These are phyloP conservation scores for Centrapalus pauciflorus DNA, from an alignment of 129 eudicot species.

Conservation along the genomic window DNA sequence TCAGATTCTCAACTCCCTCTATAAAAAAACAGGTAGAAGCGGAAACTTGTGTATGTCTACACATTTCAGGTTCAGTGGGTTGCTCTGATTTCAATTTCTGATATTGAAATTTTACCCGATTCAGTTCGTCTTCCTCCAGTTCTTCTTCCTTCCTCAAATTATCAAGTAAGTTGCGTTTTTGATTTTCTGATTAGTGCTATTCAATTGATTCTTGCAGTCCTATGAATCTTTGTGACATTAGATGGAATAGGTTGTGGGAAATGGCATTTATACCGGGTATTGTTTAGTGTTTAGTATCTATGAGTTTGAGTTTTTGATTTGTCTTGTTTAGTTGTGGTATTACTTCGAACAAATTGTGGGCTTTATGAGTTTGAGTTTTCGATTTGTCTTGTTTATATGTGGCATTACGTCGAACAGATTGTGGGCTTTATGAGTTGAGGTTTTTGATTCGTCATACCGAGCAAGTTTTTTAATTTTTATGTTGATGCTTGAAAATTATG, in stretches of 20 bases:
- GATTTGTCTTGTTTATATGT: too few relatives aligned
- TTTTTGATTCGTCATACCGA: background rate
- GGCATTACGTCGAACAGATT: background rate
- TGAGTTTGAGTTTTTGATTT: too few relatives aligned
- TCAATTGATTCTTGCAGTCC: background rate
- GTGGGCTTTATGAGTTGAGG: background rate
- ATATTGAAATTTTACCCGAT: background rate
- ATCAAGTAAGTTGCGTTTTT: slow-evolving; percentile 13
- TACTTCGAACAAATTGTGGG: background rate
- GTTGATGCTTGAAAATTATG: background rate
- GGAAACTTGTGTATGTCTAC: slow-evolving; percentile 33
- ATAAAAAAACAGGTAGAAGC: slow-evolving; percentile 25
- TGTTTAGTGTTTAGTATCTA: too few relatives aligned
- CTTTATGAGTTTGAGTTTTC: too few relatives aligned
- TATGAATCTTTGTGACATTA: background rate
- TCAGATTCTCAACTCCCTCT: background rate
- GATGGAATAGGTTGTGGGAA: too few relatives aligned
- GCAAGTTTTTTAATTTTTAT: background rate
- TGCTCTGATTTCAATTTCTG: background rate
- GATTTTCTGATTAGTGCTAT: background rate
- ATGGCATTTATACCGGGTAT: too few relatives aligned
- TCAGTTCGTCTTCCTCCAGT: background rate
- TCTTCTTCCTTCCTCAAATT: background rate
- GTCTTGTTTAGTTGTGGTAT: too few relatives aligned
- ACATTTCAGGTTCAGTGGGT: slow-evolving; percentile 1